Evolutionary conservation across 257 asterid genomes (phyloP), one percentile per base, ranked within the genome.

Genomic region (Solanum appendiculatum): DNA sequence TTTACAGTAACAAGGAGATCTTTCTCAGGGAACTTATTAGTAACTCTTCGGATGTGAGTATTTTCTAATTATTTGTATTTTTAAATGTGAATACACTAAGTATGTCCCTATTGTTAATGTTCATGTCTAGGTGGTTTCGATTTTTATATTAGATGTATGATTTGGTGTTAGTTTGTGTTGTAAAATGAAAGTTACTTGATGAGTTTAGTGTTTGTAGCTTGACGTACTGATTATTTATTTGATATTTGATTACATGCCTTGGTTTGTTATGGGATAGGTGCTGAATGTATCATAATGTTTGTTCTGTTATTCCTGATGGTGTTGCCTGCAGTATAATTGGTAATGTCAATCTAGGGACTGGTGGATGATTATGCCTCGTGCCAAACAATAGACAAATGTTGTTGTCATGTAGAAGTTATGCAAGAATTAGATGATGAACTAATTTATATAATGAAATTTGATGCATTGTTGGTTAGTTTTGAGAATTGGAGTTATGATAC

Each of bases 1-100:
- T 93, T 86, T 93, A 94, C 91, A 92, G 95, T 90, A 93, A 94
- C 93, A 94, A 94, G 88, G 97, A 94, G 92, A 94, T 94, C 83
- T 94, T 94, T 84, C 96, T 94, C 10, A 92, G 96, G 63, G 96
- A 94, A 85, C 88, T 94, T 16, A 94, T 94, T 89, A 93, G 95
- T 33, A 94, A 94, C 85, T 90, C 97, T 15, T 94, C 97, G 14
- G 97, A 94, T 88, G 96, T 92, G 87, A 93, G 93, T 85, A 51
- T 87, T 54, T 31, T 85, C 63, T 58, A 33, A 51, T 66, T 36
- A 44, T 33, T 7, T 69, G 40, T 69, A 9, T 7, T 5, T 73
- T 36, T 36, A 70, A 70, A 16, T 33, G 78, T 36, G 5, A 20
- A 54, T 54, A 20, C 5, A 54, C 63, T 6, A 54, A 1, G 7